Base-by-base conservation (phyloP, 2,329 filamentous ascomycete genomes). In the Cercospora sp. region DNA sequence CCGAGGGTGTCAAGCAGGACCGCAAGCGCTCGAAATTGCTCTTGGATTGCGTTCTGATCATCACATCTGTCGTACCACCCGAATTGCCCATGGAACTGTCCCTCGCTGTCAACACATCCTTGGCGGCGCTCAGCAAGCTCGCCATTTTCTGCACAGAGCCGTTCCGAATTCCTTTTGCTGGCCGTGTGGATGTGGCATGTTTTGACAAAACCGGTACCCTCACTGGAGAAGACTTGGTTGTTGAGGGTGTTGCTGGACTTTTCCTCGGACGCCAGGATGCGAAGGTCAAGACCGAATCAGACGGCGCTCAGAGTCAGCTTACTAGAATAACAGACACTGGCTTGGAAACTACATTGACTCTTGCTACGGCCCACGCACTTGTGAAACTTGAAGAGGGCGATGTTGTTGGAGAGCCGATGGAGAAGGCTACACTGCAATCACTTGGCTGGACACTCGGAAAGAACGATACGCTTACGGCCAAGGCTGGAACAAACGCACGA, bases 101-200 rank as follows among this genome's bases (percentile, higher is more conserved):
- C 81, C 84, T 99, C 75, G 96, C 96, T 59, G 96, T 99, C 79
- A 99, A 99, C 83, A 99, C 95, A 12, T 97, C 92, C 85, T 83
- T 99, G 79, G 94, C 95, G 60, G 94, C 95, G 30, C 85, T 99
- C 42, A 96, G 94, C 81, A 96, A 94, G 80, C 94, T 90, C 74
- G 95, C 96, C 69, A 99, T 99, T 75, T 99, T 97, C 85, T 99
- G 95, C 79, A 99, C 95, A 2, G 96, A 99, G 80, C 95, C 95
- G 30, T 99, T 99, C 88, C 90, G 95, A 66, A 99, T 99, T 75
- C 96, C 96, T 0, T 98, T 91, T 75, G 96, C 94, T 73, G 95
- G 95, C 33, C 92, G 95, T 71, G 91, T 99, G 68, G 96, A 99
- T 79, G 87, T 99, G 64, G 94, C 95, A 71, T 99, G 95, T 83